Evolutionary conservation across 2,329 filamentous ascomycete genomes (phyloP), one percentile per base, ranked within the genome.

Genomic region (Madurella fahalii): DNA sequence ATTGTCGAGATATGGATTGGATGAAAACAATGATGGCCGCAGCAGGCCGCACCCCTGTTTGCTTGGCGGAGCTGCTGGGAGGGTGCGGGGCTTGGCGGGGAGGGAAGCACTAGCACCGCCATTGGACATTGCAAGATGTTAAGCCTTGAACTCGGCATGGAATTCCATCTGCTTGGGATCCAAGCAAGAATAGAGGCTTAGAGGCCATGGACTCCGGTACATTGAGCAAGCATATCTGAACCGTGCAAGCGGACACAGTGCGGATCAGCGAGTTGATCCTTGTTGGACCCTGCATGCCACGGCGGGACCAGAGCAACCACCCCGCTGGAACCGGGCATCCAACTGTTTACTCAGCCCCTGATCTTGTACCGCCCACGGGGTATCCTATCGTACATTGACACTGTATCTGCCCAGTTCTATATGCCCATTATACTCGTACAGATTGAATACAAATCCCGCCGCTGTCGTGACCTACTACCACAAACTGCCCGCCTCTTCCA

Each of bases 361-460:
- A 51, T 44, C 43, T 30, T 1, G 16, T 48, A 30, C 15, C 17
- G 4, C 18, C 31, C 47, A 13, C 31, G 49, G 53, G 55, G 58
- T 58, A 60, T 57, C 43, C 40, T 57, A 60, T 47, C 47, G 42
- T 54, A 54, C 54, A 53, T 37, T 20, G 15, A 20, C 18, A 41
- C 42, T 13, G 25, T 25, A 40, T 16, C 50, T 42, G 37, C 39
- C 42, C 34, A 37, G 13, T 11, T 45, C 15, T 49, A 45, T 46
- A 59, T 17, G 44, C 9, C 20, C 40, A 45, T 17, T 5, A 32
- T 47, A 17, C 16, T 32, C 31, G 9, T 43, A 39, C 16, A 56
- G 4, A 12, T 37, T 37, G 41, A 32, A 43, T 40, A 56, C 49
- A 47, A 20, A 44, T 46, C 48, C 46, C 48, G 1, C 9, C 25